Percentiles rank a stretch among this genome's conserved stretches.
phyloP scores from a whole-genome alignment of 2,329 filamentous ascomycete species.

The Rhinocladiella similis region DNA sequence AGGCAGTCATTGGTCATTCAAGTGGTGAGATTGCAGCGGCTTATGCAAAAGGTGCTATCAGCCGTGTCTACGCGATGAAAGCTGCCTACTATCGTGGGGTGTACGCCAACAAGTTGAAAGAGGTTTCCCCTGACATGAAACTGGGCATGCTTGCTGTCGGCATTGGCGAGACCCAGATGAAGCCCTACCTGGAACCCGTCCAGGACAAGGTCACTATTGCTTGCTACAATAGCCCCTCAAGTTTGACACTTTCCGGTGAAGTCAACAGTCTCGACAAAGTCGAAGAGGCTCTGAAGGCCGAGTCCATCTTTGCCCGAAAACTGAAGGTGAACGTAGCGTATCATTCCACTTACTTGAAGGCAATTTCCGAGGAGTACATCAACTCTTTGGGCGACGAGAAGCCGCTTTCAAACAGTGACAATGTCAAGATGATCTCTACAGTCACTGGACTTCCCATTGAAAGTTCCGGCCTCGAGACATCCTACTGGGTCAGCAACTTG shows the following conservation, averaged over 20 bases:
- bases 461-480: neutral
- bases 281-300: conserved; percentile 7
- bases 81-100: conserved; percentile 34
- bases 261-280: conserved; percentile 28
- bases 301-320: conserved; percentile 31
- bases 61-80: conserved; percentile 31
- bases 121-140: conserved; percentile 8
- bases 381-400: conserved; percentile 12
- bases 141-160: conserved; percentile 36
- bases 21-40: conserved; percentile 32
- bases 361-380: conserved; percentile 30
- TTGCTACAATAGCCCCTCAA: conserved; percentile 41
- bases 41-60: conserved; percentile 29
- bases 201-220: conserved; percentile 30
- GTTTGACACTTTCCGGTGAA: conserved; percentile 41
- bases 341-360: conserved; percentile 34
- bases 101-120: conserved; percentile 2
- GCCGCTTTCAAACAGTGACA: neutral
- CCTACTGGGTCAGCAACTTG: conserved; percentile 33
- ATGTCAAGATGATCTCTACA: conserved; percentile 24
- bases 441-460: conserved; percentile 30
- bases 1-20: conserved; percentile 30
- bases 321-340: conserved; percentile 34
- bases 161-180: conserved; percentile 21
- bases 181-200: conserved; percentile 20